Evolutionary conservation across 2,329 filamentous ascomycete species (phyloP).

Genomic region (Diaporthe velutina): DNA sequence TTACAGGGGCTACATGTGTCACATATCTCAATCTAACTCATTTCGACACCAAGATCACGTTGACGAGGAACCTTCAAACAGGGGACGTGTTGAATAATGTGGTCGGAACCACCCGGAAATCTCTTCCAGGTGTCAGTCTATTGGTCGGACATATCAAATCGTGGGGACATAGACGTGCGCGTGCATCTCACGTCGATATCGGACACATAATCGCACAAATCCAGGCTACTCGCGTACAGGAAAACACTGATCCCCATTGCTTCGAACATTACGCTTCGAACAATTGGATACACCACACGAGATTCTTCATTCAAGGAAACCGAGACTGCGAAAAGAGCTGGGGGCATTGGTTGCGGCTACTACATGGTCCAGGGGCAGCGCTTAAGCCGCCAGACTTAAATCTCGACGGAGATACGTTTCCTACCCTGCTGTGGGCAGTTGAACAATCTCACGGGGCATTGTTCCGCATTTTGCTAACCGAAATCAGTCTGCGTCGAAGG

Average conservation of each 20-base stretch:
- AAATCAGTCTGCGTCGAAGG: fast-evolving
- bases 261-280: neutral
- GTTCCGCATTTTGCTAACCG: neutral
- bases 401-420: neutral
- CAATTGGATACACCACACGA: neutral
- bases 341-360: neutral
- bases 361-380: neutral
- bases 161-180: neutral
- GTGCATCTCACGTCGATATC: neutral
- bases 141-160: neutral
- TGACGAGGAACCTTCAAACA: neutral
- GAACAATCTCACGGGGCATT: neutral
- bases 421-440: neutral
- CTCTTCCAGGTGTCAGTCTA: neutral
- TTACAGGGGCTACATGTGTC: slow-evolving; percentile 11
- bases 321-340: neutral
- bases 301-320: neutral
- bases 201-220: neutral
- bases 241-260: neutral
- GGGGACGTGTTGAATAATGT: neutral
- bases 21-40: slow-evolving; percentile 18
- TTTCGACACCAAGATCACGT: neutral
- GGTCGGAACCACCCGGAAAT: fast-evolving
- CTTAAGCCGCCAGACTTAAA: neutral
- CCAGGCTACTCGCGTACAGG: neutral